Percentiles rank a stretch among this genome's conserved stretches.
Conservation (phyloP, 192 early-diverging fungal genomes). For the Phlyctochytrium planicorne region DNA sequence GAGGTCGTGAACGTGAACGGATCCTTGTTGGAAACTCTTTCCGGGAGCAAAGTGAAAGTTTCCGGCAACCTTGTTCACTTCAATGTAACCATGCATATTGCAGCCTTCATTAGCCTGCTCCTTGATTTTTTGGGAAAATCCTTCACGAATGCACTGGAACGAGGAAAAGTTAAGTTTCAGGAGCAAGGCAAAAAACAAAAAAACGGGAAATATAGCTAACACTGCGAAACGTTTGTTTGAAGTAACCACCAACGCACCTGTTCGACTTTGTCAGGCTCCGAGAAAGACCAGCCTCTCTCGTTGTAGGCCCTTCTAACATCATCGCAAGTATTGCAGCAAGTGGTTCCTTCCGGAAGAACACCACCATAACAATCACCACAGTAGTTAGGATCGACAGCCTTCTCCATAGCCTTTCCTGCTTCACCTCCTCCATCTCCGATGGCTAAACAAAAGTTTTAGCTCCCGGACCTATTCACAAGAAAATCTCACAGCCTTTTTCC, state of each 20-base stretch:
- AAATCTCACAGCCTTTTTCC: slow-evolving; percentile 61
- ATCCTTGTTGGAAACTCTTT: slow-evolving; percentile 65
- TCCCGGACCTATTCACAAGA: too few species aligned
- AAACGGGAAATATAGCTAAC: slow-evolving; percentile 1
- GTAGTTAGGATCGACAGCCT: slow-evolving; percentile 44
- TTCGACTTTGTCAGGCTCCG: slow-evolving; percentile 70
- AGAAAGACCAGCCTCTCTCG: slow-evolving; percentile 81
- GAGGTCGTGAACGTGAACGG: slow-evolving; percentile 81
- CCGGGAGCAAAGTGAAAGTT: slow-evolving; percentile 94
- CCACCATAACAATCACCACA: slow-evolving; percentile 94
- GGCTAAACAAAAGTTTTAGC: too few species aligned
- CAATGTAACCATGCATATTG: slow-evolving; percentile 72
- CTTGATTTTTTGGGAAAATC: slow-evolving; percentile 70
- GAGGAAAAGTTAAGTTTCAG: slow-evolving; percentile 7
- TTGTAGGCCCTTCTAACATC: slow-evolving; percentile 85
- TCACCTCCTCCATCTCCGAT: background rate
- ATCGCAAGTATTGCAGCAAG: slow-evolving; percentile 93
- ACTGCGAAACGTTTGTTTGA: background rate
- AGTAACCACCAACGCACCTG: slow-evolving; percentile 54
- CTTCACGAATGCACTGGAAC: slow-evolving; percentile 77
- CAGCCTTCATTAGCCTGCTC: slow-evolving; percentile 89
- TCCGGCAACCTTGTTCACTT: slow-evolving; percentile 90
- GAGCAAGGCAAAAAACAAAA: background rate
- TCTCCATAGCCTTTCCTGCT: background rate
- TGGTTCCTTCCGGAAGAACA: slow-evolving; percentile 51